Conservation (phyloP, 352 stramenopile species). For the Plasmopara viticola region DNA sequence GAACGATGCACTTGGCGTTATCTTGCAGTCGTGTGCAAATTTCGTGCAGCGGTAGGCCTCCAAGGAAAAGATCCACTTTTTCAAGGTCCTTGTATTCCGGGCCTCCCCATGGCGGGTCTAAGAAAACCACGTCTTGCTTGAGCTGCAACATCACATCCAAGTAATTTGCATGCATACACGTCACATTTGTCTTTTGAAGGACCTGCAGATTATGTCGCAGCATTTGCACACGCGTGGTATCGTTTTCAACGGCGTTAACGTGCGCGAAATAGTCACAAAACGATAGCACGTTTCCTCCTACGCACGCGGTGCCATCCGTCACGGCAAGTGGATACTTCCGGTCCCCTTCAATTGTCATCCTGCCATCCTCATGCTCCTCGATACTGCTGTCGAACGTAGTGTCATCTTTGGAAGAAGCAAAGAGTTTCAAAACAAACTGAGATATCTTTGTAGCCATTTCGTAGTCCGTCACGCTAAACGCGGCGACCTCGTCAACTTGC, state of each 20-base stretch:
- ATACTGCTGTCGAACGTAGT: slow-evolving; percentile 9
- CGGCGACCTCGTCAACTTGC: slow-evolving; percentile 72
- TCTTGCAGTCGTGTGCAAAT: slow-evolving; percentile 49
- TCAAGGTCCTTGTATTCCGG: slow-evolving; percentile 73
- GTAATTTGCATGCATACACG: slow-evolving; percentile 58
- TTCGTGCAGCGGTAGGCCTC: slow-evolving; percentile 48
- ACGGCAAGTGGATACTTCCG: slow-evolving; percentile 45
- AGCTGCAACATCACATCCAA: slow-evolving; percentile 64
- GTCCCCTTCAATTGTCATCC: slow-evolving; percentile 5
- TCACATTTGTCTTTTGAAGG: slow-evolving; percentile 49
- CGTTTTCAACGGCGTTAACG: slow-evolving; percentile 72
- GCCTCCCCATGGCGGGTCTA: slow-evolving; percentile 78
- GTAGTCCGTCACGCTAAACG: slow-evolving; percentile 77
- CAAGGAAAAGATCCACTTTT: slow-evolving; percentile 67
- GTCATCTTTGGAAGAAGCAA: slow-evolving; percentile 15
- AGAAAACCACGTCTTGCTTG: slow-evolving; percentile 75
- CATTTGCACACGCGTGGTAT: slow-evolving; percentile 57
- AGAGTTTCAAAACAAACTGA: slow-evolving; percentile 45
- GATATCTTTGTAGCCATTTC: slow-evolving; percentile 77
- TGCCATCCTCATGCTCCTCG: slow-evolving; percentile 12
- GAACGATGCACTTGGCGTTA: slow-evolving; percentile 47
- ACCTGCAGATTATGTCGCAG: slow-evolving; percentile 67
- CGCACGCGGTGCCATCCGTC: slow-evolving; percentile 74
- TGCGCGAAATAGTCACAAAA: slow-evolving; percentile 75
- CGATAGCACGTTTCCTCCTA: slow-evolving; percentile 73